Evolutionary conservation across 1,284 basidiomycete species (phyloP), one percentile per base, ranked within the genome.

Genomic region (Moesziomyces aphidis): DNA sequence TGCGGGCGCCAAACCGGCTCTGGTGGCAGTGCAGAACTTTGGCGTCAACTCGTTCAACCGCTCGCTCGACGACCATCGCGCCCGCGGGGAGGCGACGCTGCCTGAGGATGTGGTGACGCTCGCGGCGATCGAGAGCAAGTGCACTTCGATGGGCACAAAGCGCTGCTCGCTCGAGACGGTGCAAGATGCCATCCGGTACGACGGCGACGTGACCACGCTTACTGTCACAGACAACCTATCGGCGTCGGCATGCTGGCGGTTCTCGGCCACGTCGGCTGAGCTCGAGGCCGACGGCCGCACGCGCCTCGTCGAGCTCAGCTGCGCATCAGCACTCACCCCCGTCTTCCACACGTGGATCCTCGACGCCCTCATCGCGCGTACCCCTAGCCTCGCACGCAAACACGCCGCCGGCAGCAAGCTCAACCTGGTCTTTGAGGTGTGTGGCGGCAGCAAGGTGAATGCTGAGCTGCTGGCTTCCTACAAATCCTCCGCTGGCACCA

Each of bases 291-390:
- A 31, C 9, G 50, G 19, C 5, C 36, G n/a, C 7, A 13, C 15
- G n/a, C 66, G 67, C 11, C 62, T 79, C 48, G 80, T 83, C 39
- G 82, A 84, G 47, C 65, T 82, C 7, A 78, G 76, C 42, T 84
- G 82, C 47, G 76, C 76, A 0, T 67, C 60, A 1, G 69, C 76
- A 0, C 52, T 84, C 5, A 61, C 72, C 0, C 77, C 81, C 1
- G 36, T 78, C 19, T 83, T 73, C 60, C 66, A 68, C 44, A 58
- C 65, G 9, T 50, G 71, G 69, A 62, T 77, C 31, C 36, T 74
- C n/a, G 19, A 50, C n/a, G 45, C 56, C 17, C 6, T 73, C 4
- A 34, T 73, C 13, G 22, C 59, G 10, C 43, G 55, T 19, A 60
- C 21, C 9, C 28, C 36, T 5, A 42, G 9, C 13, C 42, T 67